Conservation (phyloP, 1,284 basidiomycete genomes). For the Lignosus rhinocerotis region DNA sequence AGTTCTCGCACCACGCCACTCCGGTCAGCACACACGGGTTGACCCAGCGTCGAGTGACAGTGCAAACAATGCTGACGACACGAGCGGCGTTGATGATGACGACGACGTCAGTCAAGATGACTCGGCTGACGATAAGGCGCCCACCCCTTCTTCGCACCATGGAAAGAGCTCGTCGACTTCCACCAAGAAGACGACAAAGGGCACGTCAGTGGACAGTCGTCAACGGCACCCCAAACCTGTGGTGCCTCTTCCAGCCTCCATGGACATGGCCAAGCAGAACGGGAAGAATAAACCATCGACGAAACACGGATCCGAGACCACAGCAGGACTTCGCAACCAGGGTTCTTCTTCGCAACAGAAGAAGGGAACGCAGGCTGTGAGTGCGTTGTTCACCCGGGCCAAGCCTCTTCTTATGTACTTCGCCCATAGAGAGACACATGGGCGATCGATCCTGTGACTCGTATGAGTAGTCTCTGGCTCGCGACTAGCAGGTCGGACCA, state of each 20-base stretch:
- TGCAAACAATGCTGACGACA: background rate
- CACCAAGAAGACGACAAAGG: background rate
- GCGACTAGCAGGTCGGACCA: conserved; percentile 9
- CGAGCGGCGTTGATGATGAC: background rate
- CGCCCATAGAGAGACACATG: conserved; percentile 16
- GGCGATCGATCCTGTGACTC: conserved; percentile 23
- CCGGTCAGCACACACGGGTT: conserved; percentile 5
- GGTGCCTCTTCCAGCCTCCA: conserved; percentile 25
- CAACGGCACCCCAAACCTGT: conserved; percentile 18
- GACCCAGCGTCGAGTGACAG: background rate
- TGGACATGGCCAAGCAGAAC: conserved; percentile 11
- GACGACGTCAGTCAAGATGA: background rate
- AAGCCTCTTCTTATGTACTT: background rate
- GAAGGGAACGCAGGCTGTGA: conserved; percentile 5
- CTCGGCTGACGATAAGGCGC: background rate
- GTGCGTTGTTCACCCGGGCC: background rate
- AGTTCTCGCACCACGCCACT: conserved; percentile 16
- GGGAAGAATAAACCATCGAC: conserved; percentile 17
- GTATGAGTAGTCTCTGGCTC: conserved; percentile 27
- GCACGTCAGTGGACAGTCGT: background rate
- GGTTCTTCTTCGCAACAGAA: too few species aligned
- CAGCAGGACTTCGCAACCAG: conserved; percentile 2
- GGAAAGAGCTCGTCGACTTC: background rate
- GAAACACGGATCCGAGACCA: background rate
- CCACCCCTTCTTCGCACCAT: background rate